These are phyloP conservation scores for Pyrenophora graminea DNA, from an alignment of 2,329 filamentous ascomycete genomes.

Conservation along the genomic window DNA sequence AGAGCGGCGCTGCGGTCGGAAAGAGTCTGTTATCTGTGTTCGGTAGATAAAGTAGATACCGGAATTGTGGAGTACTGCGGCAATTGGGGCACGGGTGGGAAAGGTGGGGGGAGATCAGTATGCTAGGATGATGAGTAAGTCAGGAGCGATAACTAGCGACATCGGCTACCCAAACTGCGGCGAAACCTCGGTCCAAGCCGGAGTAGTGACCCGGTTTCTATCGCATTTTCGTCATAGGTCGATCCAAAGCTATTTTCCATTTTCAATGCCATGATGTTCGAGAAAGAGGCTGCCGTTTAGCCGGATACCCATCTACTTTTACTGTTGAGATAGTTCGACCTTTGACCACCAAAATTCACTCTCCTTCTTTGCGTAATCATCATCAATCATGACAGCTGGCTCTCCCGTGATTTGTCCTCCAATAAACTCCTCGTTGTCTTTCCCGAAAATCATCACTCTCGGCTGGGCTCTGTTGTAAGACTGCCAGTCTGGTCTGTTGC, in stretches of 20 bases:
- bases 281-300: not conserved
- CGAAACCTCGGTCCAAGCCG: too few relatives aligned
- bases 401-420: constrained; percentile 26
- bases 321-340: constrained; percentile 41
- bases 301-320: not conserved
- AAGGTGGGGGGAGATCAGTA: not conserved
- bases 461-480: constrained; percentile 17
- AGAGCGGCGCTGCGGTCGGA: not conserved
- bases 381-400: constrained; percentile 48
- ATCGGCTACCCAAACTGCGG: too few relatives aligned
- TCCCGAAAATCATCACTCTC: constrained; percentile 59
- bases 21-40: not conserved
- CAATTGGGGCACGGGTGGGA: not conserved
- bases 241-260: too few relatives aligned
- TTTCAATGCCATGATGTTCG: too few relatives aligned
- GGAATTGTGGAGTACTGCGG: not conserved
- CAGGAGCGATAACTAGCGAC: too few relatives aligned
- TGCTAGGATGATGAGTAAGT: too few relatives aligned
- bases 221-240: too few relatives aligned
- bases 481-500: constrained; percentile 27
- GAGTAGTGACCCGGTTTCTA: too few relatives aligned
- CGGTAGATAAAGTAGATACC: not conserved
- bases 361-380: constrained; percentile 54
- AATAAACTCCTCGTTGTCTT: constrained; percentile 61
- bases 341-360: constrained; percentile 67